These are phyloP conservation scores for Xylariaceae sp. DNA, from an alignment of 2,329 filamentous ascomycete species.

Conservation along the genomic window DNA sequence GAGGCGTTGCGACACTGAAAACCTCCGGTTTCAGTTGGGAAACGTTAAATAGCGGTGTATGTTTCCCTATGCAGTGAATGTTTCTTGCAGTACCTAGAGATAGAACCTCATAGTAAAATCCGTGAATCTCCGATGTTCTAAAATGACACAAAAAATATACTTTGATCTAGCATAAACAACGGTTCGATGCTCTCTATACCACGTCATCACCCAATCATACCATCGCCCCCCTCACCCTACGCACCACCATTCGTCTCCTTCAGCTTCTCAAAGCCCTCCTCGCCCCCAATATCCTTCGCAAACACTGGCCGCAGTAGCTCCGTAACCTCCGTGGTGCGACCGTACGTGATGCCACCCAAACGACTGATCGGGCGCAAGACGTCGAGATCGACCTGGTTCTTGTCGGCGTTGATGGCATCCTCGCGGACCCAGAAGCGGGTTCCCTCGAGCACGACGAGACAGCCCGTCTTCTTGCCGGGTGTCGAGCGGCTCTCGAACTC, in stretches of 20 bases:
- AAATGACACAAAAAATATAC: too few relatives aligned
- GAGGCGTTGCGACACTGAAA: too few relatives aligned
- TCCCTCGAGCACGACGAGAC: constrained; percentile 75
- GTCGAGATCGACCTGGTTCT: constrained; percentile 69
- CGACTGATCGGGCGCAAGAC: constrained; percentile 73
- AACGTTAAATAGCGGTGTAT: too few relatives aligned
- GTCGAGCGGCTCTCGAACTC: constrained; percentile 73
- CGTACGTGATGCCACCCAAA: constrained; percentile 84
- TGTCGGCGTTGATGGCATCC: constrained; percentile 78
- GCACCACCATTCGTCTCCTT: constrained; percentile 40
- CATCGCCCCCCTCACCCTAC: too few relatives aligned
- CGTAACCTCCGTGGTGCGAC: constrained; percentile 61
- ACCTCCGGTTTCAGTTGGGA: too few relatives aligned
- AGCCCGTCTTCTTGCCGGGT: constrained; percentile 71
- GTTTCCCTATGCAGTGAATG: too few relatives aligned
- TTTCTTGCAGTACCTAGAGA: too few relatives aligned
- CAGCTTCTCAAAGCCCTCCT: constrained; percentile 55
- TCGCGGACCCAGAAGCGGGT: constrained; percentile 84
- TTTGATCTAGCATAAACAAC: too few relatives aligned
- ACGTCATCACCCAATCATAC: too few relatives aligned
- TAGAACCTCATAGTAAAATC: too few relatives aligned
- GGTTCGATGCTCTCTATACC: too few relatives aligned
- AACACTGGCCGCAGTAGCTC: constrained; percentile 67
- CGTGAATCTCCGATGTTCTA: too few relatives aligned
- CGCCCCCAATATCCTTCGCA: constrained; percentile 44